phyloP scores from a whole-genome alignment of 176 grass and related monocot species.

The Lolium perenne region DNA sequence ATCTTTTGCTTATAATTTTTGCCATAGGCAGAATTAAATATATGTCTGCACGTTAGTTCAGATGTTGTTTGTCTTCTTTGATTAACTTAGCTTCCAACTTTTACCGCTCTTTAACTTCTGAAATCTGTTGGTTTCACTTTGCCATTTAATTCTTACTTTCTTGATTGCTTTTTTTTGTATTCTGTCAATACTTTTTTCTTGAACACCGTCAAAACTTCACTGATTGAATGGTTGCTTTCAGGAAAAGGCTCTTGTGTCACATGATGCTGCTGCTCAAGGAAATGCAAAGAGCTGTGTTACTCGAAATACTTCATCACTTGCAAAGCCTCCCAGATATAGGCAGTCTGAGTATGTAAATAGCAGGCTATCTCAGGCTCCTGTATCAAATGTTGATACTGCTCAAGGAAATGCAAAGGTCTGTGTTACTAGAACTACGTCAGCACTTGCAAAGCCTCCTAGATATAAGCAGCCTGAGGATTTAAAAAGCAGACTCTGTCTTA shows the following conservation, averaged over 20 bases:
- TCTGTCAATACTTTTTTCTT: background rate
- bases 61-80: constrained; percentile 11
- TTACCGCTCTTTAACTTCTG: constrained; percentile 10
- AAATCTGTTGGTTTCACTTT: constrained; percentile 20
- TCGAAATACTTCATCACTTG: constrained; percentile 39
- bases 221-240: constrained; percentile 45
- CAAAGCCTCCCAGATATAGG: constrained; percentile 47
- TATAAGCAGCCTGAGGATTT: constrained; percentile 40
- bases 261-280: constrained; percentile 45
- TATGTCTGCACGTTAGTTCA: background rate
- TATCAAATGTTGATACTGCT: constrained; percentile 38
- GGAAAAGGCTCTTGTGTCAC: constrained; percentile 60
- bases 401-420: constrained; percentile 45
- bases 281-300: constrained; percentile 34
- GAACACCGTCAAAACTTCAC: background rate
- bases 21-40: background rate
- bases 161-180: background rate
- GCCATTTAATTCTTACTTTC: constrained; percentile 20
- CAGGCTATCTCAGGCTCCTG: constrained; percentile 46
- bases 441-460: constrained; percentile 45
- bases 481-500: constrained; percentile 38
- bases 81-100: constrained; percentile 26
- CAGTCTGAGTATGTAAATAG: constrained; percentile 28
- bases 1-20: background rate
- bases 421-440: constrained; percentile 35